Conservation (phyloP, 2,329 filamentous ascomycete species). For the Trichoderma pleuroti region DNA sequence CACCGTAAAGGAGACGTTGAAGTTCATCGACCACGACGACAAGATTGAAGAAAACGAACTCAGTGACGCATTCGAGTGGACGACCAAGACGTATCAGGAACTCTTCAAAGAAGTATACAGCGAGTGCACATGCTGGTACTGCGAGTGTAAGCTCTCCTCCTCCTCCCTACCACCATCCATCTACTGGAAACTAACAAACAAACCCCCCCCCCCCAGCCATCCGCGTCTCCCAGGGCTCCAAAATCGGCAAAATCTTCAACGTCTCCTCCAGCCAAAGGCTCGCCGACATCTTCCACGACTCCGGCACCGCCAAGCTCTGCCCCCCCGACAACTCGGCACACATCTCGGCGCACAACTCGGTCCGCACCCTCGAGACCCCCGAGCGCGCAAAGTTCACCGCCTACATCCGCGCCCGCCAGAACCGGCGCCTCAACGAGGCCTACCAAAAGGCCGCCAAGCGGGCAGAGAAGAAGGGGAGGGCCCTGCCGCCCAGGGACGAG, state of each 20-base stretch:
- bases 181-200: conserved; percentile 29
- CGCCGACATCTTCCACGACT: conserved; percentile 40
- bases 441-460: conserved; percentile 54
- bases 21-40: conserved; percentile 79
- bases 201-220: background rate
- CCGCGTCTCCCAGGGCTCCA: conserved; percentile 10
- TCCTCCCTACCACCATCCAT: background rate
- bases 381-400: background rate
- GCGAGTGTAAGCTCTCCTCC: conserved; percentile 61
- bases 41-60: conserved; percentile 70
- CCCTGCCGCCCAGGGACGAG: conserved; percentile 44
- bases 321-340: conserved; percentile 60
- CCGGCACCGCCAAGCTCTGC: conserved; percentile 48
- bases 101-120: conserved; percentile 66
- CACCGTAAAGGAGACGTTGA: conserved; percentile 44
- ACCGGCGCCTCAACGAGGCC: conserved; percentile 45
- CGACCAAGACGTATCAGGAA: conserved; percentile 65
- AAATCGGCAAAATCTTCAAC: conserved; percentile 26
- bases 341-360: conserved; percentile 70
- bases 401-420: conserved; percentile 22
- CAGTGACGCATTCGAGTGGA: conserved; percentile 66
- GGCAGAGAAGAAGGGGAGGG: conserved; percentile 48
- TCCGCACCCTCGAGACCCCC: conserved; percentile 33
- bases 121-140: conserved; percentile 81
- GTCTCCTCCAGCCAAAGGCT: conserved; percentile 31